Base-by-base conservation (phyloP, 768 basidiomycete genomes). In the Collybiopsis confluens region DNA sequence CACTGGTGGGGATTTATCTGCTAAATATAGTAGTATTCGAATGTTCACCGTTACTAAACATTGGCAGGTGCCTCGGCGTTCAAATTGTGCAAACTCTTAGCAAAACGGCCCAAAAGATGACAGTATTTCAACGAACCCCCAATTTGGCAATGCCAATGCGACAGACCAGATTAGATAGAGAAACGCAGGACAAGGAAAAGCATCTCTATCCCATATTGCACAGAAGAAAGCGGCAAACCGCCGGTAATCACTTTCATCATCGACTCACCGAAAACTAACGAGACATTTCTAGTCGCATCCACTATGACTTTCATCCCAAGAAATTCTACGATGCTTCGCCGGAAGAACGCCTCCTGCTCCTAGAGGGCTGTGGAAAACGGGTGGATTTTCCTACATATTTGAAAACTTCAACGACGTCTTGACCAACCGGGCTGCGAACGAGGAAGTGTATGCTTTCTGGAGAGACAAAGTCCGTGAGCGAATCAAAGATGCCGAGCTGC, bases 51-150 rank as follows among this genome's bases (percentile, higher is more conserved):
- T 33, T 33, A 13, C 13, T 13, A 6, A 13, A 5, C 6, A 6
- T 13, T 6, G 13, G 13, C 13, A 33, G 30, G 30, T 28, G 44
- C 54, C 0, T 26, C 35, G 52, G 52, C 2, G 52, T 53, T n/a
- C 52, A 53, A 33, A 35, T 53, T 4, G 58, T 65, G 27, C 61
- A 64, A 36, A 64, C 59, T 38, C 43, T 52, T 7, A 59, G 58
- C 8, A 23, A 58, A 11, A 56, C 58, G 2, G 27, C 54, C 8
- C 27, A 46, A 10, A 16, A 2, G 9, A 56, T 67, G 40, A 62
- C 63, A n/a, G 63, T 65, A 27, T 67, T 65, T 57, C 66, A 67
- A 50, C 64, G 66, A 10, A 64, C 62, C 7, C 62, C 64, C 0
- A 62, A 63, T 24, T 47, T 65, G 18, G 59, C 61, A 2, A 20